Evolutionary conservation across 1,139 yeast species (phyloP), one percentile per base, ranked within the genome.

Genomic region (Nakaseomyces bracarensis): DNA sequence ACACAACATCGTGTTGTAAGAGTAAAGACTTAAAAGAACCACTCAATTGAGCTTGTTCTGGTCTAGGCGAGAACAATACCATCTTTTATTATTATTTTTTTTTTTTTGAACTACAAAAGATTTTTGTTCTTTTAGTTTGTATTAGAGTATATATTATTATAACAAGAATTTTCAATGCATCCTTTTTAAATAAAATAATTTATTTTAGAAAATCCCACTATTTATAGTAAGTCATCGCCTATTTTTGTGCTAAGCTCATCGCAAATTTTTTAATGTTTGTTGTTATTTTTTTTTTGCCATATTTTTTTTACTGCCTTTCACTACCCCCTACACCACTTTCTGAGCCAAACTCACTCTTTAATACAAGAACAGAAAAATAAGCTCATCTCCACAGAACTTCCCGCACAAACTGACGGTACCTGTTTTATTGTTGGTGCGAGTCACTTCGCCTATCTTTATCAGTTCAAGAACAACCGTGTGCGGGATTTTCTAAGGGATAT

Each of bases 21-120:
- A 15, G 26, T 26, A 21, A 13, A 3, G 30, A 27, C 18, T 33
- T 33, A 11, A 33, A 21, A 20, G 36, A 20, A 21, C 21, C 34
- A n/a, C 16, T 20, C 37, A 48, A 41, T 41, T 45, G 47, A 6
- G 43, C 36, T 26, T 45, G 44, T 42, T 48, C 49, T 30, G 51
- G 46, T 36, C 40, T 43, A 15, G 51, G 51, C n/a, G 36, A 33
- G 14, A 30, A 30, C 36, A 33, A 33, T 25, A 25, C 16, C 20
- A 33, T 33, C 3, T 15, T 19, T 27, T 26, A 29, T 15, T 19
- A 29, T 26, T 21, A n/a, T 7, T 13, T 15, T 15, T 33, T 4
- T 20, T 20, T 33, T 13, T 20, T 13, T n/a, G 11, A 27, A 13
- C 30, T 27, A 10, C 6, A 13, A 10, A 27, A 27, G 7, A 10